A percentile compares a stretch with the other conserved stretches of the same genome.
Evolutionary conservation across 2,329 filamentous ascomycete species (phyloP).

Genomic region (Aspergillus aculeatinus): DNA sequence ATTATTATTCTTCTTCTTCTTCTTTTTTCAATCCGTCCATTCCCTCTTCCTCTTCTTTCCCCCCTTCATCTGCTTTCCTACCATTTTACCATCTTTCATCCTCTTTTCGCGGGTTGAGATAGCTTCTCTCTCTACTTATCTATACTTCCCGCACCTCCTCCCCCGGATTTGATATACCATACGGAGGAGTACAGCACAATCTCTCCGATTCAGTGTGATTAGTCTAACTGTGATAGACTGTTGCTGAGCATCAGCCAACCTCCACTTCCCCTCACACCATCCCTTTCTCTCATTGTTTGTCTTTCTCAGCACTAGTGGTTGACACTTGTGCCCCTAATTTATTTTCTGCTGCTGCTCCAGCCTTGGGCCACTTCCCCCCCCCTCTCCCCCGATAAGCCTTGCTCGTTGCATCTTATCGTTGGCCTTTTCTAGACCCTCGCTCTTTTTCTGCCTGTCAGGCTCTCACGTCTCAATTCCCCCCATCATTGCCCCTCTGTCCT

Average conservation of each 20-base stretch:
- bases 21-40: constrained; percentile 11
- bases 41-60: constrained; percentile 10
- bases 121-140: neutral
- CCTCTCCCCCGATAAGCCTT: constrained; percentile 13
- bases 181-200: neutral
- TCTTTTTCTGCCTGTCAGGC: constrained; percentile 13
- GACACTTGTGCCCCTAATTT: constrained; percentile 12
- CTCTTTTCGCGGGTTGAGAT: neutral
- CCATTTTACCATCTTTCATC: neutral
- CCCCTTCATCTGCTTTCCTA: constrained; percentile 2
- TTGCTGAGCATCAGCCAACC: too few relatives aligned
- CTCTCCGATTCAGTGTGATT: neutral
- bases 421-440: constrained; percentile 14
- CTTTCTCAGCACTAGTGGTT: neutral
- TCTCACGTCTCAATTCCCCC: neutral
- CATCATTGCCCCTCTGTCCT: constrained; percentile 2
- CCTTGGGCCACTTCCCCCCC: neutral
- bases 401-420: constrained; percentile 16
- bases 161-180: neutral
- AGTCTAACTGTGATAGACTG: too few relatives aligned
- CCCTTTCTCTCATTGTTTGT: constrained; percentile 8
- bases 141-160: constrained; percentile 5
- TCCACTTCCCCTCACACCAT: constrained; percentile 3
- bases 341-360: neutral
- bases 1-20: constrained; percentile 8